These are phyloP conservation scores for Ramaria rubella DNA, from an alignment of 768 basidiomycete genomes.

Conservation along the genomic window DNA sequence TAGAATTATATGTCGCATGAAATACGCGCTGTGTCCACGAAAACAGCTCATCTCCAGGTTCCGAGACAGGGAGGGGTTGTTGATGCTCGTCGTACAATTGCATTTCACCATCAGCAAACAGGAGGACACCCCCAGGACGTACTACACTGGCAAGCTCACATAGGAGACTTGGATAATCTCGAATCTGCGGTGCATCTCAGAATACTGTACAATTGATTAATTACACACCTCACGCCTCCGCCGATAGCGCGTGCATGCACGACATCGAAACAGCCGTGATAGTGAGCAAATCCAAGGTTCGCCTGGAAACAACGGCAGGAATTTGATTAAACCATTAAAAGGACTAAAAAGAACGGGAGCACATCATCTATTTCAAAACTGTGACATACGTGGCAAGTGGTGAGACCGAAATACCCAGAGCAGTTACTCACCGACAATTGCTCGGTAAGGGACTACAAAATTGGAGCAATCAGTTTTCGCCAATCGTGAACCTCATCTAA, in stretches of 20 bases:
- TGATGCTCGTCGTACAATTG: slow-evolving; percentile 26
- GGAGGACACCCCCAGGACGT: slow-evolving; percentile 26
- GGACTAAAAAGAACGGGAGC: slow-evolving; percentile 4
- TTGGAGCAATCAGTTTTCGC: background rate
- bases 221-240: slow-evolving; percentile 21
- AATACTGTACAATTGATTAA: background rate
- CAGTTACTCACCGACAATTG: slow-evolving; percentile 25
- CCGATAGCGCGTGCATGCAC: slow-evolving; percentile 27
- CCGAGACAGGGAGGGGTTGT: slow-evolving; percentile 19
- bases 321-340: background rate
- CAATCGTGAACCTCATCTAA: background rate
- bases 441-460: slow-evolving; percentile 14
- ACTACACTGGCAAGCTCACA: slow-evolving; percentile 22
- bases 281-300: slow-evolving; percentile 30
- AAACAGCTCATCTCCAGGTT: slow-evolving; percentile 18
- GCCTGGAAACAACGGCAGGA: slow-evolving; percentile 18
- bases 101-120: slow-evolving; percentile 29
- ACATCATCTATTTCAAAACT: slow-evolving; percentile 34
- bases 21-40: slow-evolving; percentile 26
- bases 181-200: slow-evolving; percentile 18
- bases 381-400: background rate
- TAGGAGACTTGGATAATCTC: slow-evolving; percentile 24
- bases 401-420: background rate
- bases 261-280: slow-evolving; percentile 24
- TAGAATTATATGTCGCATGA: slow-evolving; percentile 27